Evolutionary conservation across 192 early-diverging fungal species (phyloP).

Genomic region (Phlyctochytrium arcticum): DNA sequence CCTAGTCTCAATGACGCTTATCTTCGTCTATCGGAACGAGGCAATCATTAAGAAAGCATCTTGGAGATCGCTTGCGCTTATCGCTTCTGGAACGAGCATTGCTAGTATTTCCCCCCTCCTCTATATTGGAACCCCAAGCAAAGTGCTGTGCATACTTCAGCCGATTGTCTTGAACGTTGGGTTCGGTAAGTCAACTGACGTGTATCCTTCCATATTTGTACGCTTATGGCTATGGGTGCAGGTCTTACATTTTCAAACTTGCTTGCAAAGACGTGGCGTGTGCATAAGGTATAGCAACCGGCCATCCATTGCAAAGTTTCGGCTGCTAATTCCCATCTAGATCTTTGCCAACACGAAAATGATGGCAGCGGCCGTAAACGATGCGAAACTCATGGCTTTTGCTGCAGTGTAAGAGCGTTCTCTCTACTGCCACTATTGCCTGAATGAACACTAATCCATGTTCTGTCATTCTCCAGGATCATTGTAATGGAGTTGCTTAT

Average conservation of each 20-base stretch:
- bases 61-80: background rate
- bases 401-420: background rate
- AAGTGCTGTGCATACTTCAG: background rate
- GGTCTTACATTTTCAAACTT: constrained; percentile 1
- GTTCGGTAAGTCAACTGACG: background rate
- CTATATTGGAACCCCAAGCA: background rate
- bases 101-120: background rate
- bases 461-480: background rate
- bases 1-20: background rate
- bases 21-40: background rate
- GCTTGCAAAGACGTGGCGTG: constrained; percentile 3
- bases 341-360: background rate
- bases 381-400: background rate
- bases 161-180: background rate
- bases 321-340: background rate
- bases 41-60: background rate
- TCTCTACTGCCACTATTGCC: background rate
- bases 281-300: background rate
- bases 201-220: background rate
- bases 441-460: background rate
- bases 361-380: background rate
- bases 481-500: background rate
- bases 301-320: background rate
- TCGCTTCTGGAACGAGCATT: background rate
- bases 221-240: background rate